These are phyloP conservation scores for Neofusicoccum parvum DNA, from an alignment of 2,329 filamentous ascomycete genomes.

Conservation along the genomic window DNA sequence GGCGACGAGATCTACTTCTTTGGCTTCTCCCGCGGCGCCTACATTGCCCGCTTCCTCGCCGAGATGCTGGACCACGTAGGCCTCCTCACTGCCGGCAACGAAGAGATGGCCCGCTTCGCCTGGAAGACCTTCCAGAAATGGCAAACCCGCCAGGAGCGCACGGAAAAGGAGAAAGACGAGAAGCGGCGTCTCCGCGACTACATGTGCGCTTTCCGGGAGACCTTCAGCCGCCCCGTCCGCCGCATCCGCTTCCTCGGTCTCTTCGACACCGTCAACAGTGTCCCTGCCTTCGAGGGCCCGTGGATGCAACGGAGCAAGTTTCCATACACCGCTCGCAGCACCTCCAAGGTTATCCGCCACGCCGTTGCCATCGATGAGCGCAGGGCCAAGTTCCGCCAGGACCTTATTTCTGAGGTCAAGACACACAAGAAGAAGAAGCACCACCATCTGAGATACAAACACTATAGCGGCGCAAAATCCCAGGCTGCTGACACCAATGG, in stretches of 20 bases:
- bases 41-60: slow-evolving; percentile 59
- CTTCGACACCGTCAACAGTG: slow-evolving; percentile 81
- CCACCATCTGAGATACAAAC: slow-evolving; percentile 24
- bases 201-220: slow-evolving; percentile 79
- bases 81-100: slow-evolving; percentile 76
- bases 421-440: slow-evolving; percentile 32
- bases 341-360: slow-evolving; percentile 64
- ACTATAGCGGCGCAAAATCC: neutral
- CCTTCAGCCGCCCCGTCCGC: slow-evolving; percentile 74
- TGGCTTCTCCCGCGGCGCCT: slow-evolving; percentile 54
- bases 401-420: slow-evolving; percentile 59
- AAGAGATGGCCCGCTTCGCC: slow-evolving; percentile 81
- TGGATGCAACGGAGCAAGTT: slow-evolving; percentile 82
- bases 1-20: slow-evolving; percentile 53
- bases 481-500: neutral
- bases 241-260: slow-evolving; percentile 76
- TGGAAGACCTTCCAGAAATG: slow-evolving; percentile 81
- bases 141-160: slow-evolving; percentile 59
- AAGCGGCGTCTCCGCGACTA: slow-evolving; percentile 69
- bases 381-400: slow-evolving; percentile 71
- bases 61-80: slow-evolving; percentile 87
- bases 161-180: slow-evolving; percentile 49
- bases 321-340: slow-evolving; percentile 63
- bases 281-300: slow-evolving; percentile 72
- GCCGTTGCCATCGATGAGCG: slow-evolving; percentile 72